These are phyloP conservation scores for Gossypium thurberi DNA, from an alignment of 345 rosid genomes.

Conservation along the genomic window DNA sequence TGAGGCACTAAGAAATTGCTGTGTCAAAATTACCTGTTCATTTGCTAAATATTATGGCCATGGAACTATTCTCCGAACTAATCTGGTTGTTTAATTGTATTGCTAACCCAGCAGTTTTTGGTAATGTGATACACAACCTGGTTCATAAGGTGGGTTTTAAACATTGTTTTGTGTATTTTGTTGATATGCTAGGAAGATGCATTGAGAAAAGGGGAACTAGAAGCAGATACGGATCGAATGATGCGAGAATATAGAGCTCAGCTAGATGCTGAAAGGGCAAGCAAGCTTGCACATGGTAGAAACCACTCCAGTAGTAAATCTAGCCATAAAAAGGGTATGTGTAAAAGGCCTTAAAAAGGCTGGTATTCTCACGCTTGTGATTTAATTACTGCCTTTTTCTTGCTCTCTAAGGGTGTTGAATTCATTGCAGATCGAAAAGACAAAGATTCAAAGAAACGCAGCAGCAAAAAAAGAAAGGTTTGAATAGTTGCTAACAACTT, in stretches of 20 bases:
- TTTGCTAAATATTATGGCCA: not conserved
- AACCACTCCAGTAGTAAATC: slow-evolving; percentile 69
- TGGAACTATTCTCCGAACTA: not conserved
- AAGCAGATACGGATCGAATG: slow-evolving; percentile 89
- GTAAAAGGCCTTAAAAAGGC: slow-evolving; percentile 7
- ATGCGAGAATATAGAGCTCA: slow-evolving; percentile 98
- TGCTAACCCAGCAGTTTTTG: slow-evolving; percentile 9
- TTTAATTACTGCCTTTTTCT: not conserved
- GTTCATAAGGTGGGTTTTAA: not conserved
- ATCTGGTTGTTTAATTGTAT: not conserved
- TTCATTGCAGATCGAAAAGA: slow-evolving; percentile 69
- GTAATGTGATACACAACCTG: not conserved
- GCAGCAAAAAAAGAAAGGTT: slow-evolving; percentile 89
- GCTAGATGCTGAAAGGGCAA: slow-evolving; percentile 92
- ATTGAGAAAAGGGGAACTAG: slow-evolving; percentile 72
- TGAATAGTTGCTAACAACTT: slow-evolving; percentile 1
- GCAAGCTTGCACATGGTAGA: slow-evolving; percentile 85
- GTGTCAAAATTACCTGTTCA: not conserved
- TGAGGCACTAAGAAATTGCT: not conserved
- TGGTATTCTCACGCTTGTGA: slow-evolving; percentile 3
- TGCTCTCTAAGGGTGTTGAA: slow-evolving; percentile 14
- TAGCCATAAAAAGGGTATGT: slow-evolving; percentile 45
- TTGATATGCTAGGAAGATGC: slow-evolving; percentile 74
- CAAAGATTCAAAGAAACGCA: slow-evolving; percentile 67
- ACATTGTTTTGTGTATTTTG: not conserved